Conservation (phyloP, 139 green algal genomes). For the Chlorella sorokiniana region DNA sequence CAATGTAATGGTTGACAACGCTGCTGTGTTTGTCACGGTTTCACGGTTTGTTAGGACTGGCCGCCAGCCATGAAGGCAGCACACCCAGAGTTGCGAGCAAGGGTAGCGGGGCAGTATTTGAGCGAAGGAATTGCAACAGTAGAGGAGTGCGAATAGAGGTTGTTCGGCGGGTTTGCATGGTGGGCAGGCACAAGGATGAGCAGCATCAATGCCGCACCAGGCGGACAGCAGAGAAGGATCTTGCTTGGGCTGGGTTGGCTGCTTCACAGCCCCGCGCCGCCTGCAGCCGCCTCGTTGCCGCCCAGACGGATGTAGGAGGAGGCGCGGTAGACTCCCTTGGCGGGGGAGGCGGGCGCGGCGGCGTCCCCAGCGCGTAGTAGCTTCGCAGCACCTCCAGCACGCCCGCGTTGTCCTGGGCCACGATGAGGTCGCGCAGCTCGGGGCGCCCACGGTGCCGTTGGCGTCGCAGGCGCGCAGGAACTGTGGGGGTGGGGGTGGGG, state of each 20-base stretch:
- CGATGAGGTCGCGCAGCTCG: constrained; percentile 58
- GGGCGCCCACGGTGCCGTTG: constrained; percentile 45
- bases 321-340: neutral
- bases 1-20: neutral
- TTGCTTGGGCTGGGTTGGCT: neutral
- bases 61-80: too few relatives aligned
- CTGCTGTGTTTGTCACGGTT: too few relatives aligned
- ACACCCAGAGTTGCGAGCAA: too few relatives aligned
- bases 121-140: too few relatives aligned
- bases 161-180: too few relatives aligned
- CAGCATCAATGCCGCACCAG: too few relatives aligned
- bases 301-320: neutral
- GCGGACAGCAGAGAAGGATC: too few relatives aligned
- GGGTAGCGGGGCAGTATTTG: too few relatives aligned
- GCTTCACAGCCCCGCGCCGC: neutral
- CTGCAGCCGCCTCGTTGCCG: neutral
- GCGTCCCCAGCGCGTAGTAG: constrained; percentile 44
- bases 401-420: constrained; percentile 55
- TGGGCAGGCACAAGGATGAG: too few relatives aligned
- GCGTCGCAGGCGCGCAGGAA: constrained; percentile 54
- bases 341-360: neutral
- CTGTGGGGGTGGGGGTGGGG: constrained; percentile 28
- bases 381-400: constrained; percentile 55
- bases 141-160: too few relatives aligned
- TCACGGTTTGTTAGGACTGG: too few relatives aligned